Conservation (phyloP, 352 stramenopile species). For the Phytophthora ramorum region DNA sequence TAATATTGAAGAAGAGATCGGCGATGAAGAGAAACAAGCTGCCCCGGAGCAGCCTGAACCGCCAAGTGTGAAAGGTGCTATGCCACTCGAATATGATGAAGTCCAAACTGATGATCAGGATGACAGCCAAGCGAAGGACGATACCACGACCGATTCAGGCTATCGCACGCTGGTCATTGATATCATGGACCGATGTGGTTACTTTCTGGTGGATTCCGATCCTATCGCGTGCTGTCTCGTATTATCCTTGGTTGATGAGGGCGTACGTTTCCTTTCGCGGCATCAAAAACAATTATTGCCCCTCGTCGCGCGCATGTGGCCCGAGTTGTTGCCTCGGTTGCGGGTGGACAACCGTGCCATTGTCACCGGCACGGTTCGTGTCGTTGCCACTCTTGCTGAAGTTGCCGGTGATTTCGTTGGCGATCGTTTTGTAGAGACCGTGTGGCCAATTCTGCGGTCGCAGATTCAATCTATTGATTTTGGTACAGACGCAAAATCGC, state of each 20-base stretch:
- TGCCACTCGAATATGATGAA: constrained; percentile 76
- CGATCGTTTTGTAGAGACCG: constrained; percentile 78
- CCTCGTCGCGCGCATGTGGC: constrained; percentile 80
- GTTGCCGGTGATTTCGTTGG: constrained; percentile 81
- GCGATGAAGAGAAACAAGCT: constrained; percentile 20
- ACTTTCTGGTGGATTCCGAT: constrained; percentile 77
- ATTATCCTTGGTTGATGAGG: constrained; percentile 72
- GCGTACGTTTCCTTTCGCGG: constrained; percentile 52
- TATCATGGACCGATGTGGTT: constrained; percentile 77
- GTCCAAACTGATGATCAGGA: constrained; percentile 28
- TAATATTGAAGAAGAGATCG: constrained; percentile 23
- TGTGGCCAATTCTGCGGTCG: constrained; percentile 68
- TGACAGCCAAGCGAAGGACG: constrained; percentile 33
- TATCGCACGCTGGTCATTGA: constrained; percentile 72
- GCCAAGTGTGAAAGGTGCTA: constrained; percentile 59
- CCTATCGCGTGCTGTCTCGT: constrained; percentile 79
- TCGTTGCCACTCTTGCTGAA: constrained; percentile 60
- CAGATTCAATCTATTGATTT: constrained; percentile 53
- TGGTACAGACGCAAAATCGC: constrained; percentile 32
- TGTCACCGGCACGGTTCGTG: constrained; percentile 54
- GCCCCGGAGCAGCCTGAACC: constrained; percentile 14
- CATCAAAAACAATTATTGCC: constrained; percentile 69
- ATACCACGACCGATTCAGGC: constrained; percentile 15
- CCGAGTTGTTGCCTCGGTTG: constrained; percentile 68
- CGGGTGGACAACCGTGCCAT: constrained; percentile 67